Evolutionary conservation across 2,329 filamentous ascomycete genomes (phyloP).

Genomic region (Penicillium sp.): DNA sequence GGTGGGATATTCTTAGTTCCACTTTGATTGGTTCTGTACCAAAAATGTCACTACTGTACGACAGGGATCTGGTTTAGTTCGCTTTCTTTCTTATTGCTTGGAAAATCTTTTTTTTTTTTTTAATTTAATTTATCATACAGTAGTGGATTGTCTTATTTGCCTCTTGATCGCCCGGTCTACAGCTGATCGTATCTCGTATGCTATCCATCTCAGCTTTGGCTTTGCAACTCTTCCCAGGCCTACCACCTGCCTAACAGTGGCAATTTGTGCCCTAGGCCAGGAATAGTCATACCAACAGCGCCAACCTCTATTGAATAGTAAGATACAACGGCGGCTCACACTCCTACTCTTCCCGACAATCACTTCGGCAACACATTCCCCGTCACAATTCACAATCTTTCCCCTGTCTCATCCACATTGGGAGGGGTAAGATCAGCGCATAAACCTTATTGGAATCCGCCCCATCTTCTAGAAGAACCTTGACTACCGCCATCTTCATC

Average conservation of each 20-base stretch:
- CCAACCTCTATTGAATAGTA: background rate
- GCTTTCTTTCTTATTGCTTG: background rate
- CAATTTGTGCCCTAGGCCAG: background rate
- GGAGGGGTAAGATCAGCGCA: background rate
- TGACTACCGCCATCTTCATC: background rate
- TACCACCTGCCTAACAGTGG: background rate
- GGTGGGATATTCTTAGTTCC: background rate
- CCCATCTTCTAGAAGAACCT: slow-evolving; percentile 1
- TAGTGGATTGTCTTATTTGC: background rate
- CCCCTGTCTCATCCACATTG: background rate
- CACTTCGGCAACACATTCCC: background rate
- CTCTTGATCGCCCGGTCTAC: background rate
- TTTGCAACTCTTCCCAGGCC: background rate
- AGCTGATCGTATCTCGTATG: background rate
- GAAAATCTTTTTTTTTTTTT: no score
- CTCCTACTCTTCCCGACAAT: background rate
- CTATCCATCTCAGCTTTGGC: background rate
- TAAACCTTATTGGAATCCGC: background rate
- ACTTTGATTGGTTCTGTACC: background rate
- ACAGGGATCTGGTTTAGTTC: background rate
- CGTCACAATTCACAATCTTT: background rate
- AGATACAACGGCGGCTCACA: background rate
- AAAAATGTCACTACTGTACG: background rate
- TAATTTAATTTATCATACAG: no score
- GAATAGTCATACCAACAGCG: background rate